Percentiles rank a stretch among this genome's conserved stretches.
Conservation (phyloP, 2,329 filamentous ascomycete genomes). For the Aschersonia sp. region DNA sequence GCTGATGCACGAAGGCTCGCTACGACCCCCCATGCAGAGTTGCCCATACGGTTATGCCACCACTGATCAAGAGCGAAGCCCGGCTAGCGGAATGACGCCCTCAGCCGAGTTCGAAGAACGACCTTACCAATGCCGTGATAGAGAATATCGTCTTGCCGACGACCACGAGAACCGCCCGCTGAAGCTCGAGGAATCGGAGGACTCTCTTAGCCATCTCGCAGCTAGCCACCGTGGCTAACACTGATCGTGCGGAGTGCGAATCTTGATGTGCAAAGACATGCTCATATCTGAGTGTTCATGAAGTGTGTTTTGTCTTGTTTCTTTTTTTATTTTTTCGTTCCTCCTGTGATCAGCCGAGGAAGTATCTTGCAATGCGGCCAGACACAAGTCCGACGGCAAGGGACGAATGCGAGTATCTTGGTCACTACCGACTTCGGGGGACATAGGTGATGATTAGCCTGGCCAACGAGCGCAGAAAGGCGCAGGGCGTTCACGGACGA, state of each 20-base stretch:
- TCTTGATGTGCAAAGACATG: background rate
- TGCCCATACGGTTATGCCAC: constrained; percentile 18
- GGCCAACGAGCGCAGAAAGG: too few species aligned
- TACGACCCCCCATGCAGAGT: constrained; percentile 8
- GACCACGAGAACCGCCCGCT: background rate
- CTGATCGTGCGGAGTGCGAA: background rate
- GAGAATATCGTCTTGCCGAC: too few species aligned
- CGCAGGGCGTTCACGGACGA: too few species aligned
- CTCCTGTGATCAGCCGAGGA: too few species aligned
- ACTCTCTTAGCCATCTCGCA: background rate
- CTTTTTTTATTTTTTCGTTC: background rate
- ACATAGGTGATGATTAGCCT: too few species aligned
- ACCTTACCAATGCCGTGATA: too few species aligned
- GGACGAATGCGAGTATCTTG: too few species aligned
- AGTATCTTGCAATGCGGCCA: too few species aligned
- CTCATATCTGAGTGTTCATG: background rate
- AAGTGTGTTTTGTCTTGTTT: constrained; percentile 3
- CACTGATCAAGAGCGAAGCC: constrained; percentile 3
- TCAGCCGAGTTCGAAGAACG: too few species aligned
- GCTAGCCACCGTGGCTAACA: constrained; percentile 1
- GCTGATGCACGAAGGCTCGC: constrained; percentile 7
- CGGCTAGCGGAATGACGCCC: background rate
- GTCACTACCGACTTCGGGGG: too few species aligned
- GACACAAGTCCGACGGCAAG: too few species aligned
- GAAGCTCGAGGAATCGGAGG: background rate